phyloP scores from a whole-genome alignment of 208 protist genomes.

The Trypanosoma theileri region DNA sequence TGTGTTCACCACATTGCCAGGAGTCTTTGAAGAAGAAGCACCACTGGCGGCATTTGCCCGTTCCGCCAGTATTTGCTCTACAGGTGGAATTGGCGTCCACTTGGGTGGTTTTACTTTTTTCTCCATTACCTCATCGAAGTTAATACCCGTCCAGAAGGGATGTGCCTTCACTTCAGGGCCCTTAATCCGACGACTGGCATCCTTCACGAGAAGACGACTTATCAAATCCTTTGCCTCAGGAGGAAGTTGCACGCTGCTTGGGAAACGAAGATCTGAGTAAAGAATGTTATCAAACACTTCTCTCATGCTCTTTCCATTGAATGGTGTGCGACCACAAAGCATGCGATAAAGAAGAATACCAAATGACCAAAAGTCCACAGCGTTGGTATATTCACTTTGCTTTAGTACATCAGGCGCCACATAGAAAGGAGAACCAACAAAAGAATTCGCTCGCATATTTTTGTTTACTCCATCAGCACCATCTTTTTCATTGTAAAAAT shows the following conservation, averaged over 20 bases:
- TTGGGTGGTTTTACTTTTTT: constrained; percentile 81
- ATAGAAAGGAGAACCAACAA: constrained; percentile 93
- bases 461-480: constrained; percentile 65
- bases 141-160: constrained; percentile 91
- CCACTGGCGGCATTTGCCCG: constrained; percentile 29
- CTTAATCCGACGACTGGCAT: constrained; percentile 84
- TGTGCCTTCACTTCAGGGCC: constrained; percentile 87
- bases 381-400: constrained; percentile 94
- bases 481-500: constrained; percentile 88
- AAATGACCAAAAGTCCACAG: constrained; percentile 98
- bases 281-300: constrained; percentile 94
- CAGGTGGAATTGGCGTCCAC: constrained; percentile 78
- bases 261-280: constrained; percentile 89
- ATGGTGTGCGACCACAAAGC: constrained; percentile 93
- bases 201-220: constrained; percentile 88
- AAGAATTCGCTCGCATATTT: constrained; percentile 89
- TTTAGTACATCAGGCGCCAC: constrained; percentile 95
- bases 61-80: constrained; percentile 80
- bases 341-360: constrained; percentile 98
- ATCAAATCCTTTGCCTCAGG: constrained; percentile 91
- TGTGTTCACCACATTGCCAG: constrained; percentile 84
- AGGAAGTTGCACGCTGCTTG: constrained; percentile 79
- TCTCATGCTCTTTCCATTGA: constrained; percentile 92
- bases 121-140: constrained; percentile 87
- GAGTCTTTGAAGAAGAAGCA: constrained; percentile 46